Percentiles rank a stretch among this genome's conserved stretches.
These are phyloP conservation scores for Rheum nobile DNA, from an alignment of 148 eudicot species.

Conservation along the genomic window DNA sequence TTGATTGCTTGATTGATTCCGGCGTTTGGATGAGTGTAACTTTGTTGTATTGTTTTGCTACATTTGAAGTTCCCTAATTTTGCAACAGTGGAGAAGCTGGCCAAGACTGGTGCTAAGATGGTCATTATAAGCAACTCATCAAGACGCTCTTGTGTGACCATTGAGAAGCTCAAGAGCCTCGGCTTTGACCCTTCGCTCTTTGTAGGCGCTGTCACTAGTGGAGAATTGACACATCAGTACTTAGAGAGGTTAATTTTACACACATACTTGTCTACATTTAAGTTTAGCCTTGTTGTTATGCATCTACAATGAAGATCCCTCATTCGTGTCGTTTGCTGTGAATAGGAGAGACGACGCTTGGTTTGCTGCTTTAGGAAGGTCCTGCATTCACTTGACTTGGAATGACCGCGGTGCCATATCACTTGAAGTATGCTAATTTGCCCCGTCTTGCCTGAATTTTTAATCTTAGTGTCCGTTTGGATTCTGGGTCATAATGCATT, in stretches of 20 bases:
- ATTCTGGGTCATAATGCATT: not conserved
- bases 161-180: slow-evolving; percentile 63
- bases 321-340: slow-evolving; percentile 11
- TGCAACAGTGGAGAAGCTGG: slow-evolving; percentile 69
- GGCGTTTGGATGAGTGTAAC: slow-evolving; percentile 12
- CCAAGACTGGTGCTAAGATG: slow-evolving; percentile 78
- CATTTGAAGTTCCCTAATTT: slow-evolving; percentile 6
- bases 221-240: slow-evolving; percentile 78
- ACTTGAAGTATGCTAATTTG: slow-evolving; percentile 53
- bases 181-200: slow-evolving; percentile 91
- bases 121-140: slow-evolving; percentile 91
- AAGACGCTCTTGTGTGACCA: slow-evolving; percentile 73
- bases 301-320: not conserved
- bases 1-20: slow-evolving; percentile 6
- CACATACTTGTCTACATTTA: not conserved
- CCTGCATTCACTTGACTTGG: slow-evolving; percentile 97
- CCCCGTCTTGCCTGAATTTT: not conserved
- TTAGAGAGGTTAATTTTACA: slow-evolving; percentile 44
- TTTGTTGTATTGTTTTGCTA: slow-evolving; percentile 7
- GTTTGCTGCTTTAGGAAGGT: slow-evolving; percentile 80
- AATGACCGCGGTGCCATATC: slow-evolving; percentile 92
- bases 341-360: slow-evolving; percentile 81
- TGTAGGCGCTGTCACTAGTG: slow-evolving; percentile 79
- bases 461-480: no score
- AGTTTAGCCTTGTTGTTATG: not conserved